These are phyloP conservation scores for Fusarium pseudonygamai DNA, from an alignment of 2,329 filamentous ascomycete species.

Conservation along the genomic window DNA sequence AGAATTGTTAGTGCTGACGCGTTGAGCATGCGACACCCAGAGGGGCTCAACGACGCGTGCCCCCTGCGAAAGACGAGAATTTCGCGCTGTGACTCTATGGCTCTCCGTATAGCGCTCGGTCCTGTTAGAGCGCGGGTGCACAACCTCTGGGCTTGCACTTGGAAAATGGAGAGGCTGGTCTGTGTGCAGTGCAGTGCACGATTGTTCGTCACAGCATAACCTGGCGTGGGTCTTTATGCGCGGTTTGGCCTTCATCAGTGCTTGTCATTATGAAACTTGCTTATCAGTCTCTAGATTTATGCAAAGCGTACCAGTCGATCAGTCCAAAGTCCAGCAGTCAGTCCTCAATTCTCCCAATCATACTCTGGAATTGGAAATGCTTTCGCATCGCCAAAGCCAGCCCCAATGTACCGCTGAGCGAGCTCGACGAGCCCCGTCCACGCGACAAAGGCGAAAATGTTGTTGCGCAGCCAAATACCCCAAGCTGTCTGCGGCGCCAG, in stretches of 20 bases:
- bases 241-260: neutral
- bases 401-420: slow-evolving; percentile 41
- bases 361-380: slow-evolving; percentile 52
- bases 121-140: neutral
- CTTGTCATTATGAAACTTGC: neutral
- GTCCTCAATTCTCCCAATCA: slow-evolving; percentile 19
- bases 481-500: slow-evolving; percentile 56
- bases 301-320: neutral
- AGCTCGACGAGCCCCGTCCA: slow-evolving; percentile 48
- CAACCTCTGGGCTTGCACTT: neutral
- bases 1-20: neutral
- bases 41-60: neutral
- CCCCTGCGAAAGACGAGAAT: accelerated
- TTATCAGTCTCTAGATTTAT: neutral
- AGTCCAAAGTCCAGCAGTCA: too few species aligned
- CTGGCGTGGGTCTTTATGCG: neutral
- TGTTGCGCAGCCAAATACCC: slow-evolving; percentile 57
- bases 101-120: neutral
- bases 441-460: slow-evolving; percentile 51
- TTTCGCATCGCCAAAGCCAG: slow-evolving; percentile 28
- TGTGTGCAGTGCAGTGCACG: neutral
- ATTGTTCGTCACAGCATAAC: neutral
- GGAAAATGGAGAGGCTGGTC: neutral
- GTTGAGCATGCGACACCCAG: neutral
- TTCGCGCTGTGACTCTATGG: too few species aligned